These are phyloP conservation scores for Anthracocystis walkeri DNA, from an alignment of 1,284 basidiomycete genomes.

Conservation along the genomic window DNA sequence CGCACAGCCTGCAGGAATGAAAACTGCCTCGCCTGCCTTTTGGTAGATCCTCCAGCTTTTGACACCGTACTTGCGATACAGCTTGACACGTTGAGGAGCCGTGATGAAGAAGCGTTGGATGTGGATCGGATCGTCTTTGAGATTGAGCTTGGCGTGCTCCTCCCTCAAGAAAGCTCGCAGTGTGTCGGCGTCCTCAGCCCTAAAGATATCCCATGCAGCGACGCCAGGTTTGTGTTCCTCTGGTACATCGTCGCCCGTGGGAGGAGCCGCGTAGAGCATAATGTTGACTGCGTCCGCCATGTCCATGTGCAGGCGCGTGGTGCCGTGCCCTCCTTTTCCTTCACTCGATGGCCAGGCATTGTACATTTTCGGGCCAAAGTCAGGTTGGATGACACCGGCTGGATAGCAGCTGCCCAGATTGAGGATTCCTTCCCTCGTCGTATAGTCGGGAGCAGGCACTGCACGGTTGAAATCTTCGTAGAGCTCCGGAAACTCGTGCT, in stretches of 20 bases:
- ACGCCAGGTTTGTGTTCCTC: constrained; percentile 74
- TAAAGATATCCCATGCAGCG: constrained; percentile 92
- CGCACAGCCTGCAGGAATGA: constrained; percentile 94
- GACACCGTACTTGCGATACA: constrained; percentile 79
- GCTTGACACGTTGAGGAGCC: constrained; percentile 76
- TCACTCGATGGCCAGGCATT: constrained; percentile 68
- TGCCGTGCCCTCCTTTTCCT: constrained; percentile 78
- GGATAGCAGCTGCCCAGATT: constrained; percentile 90
- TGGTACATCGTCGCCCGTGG: constrained; percentile 32
- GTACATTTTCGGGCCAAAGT: constrained; percentile 80
- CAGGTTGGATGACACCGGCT: constrained; percentile 82
- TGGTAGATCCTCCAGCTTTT: constrained; percentile 87
- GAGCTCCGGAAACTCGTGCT: constrained; percentile 83
- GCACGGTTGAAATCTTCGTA: constrained; percentile 85
- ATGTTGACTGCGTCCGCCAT: constrained; percentile 95
- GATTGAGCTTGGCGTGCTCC: constrained; percentile 66
- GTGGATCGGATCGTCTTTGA: constrained; percentile 85
- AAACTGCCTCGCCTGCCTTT: constrained; percentile 89
- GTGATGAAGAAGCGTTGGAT: constrained; percentile 89
- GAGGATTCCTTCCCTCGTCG: constrained; percentile 84
- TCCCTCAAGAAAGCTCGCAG: constrained; percentile 80
- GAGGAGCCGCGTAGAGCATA: constrained; percentile 72
- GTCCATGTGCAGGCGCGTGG: constrained; percentile 93
- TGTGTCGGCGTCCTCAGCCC: constrained; percentile 82
- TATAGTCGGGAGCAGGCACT: constrained; percentile 87